phyloP scores from a whole-genome alignment of 1,139 yeast species.

The Pichia sp. region DNA sequence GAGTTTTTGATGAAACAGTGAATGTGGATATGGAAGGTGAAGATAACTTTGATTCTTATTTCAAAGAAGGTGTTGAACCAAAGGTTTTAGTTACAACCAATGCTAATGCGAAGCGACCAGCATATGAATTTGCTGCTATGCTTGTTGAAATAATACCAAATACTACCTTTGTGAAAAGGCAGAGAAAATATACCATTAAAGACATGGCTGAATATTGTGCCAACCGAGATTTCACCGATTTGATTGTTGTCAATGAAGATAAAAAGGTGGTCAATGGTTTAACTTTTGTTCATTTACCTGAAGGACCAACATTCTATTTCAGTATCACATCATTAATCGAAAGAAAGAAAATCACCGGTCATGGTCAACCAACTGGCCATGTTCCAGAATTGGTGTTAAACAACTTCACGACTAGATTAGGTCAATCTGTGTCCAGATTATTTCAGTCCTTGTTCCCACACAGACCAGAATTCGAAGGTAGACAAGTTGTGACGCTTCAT shows the following conservation, averaged over 20 bases:
- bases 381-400: constrained; percentile 87
- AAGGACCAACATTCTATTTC: constrained; percentile 91
- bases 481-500: constrained; percentile 92
- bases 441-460: constrained; percentile 92
- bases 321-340: constrained; percentile 73
- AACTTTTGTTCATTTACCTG: constrained; percentile 88
- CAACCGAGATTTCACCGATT: constrained; percentile 79
- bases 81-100: constrained; percentile 86
- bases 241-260: constrained; percentile 86
- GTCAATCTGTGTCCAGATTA: constrained; percentile 84
- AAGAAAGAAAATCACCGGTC: constrained; percentile 72
- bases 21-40: constrained; percentile 68
- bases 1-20: constrained; percentile 88
- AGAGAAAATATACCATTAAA: constrained; percentile 71
- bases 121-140: constrained; percentile 85
- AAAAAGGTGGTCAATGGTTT: constrained; percentile 86
- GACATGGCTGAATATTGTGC: constrained; percentile 80
- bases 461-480: constrained; percentile 85
- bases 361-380: constrained; percentile 85
- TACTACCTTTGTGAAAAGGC: constrained; percentile 79
- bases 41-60: constrained; percentile 68
- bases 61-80: constrained; percentile 50
- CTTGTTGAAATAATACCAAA: constrained; percentile 81
- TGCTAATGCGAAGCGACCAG: constrained; percentile 75
- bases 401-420: constrained; percentile 86